Evolutionary conservation across 1,284 basidiomycete genomes (phyloP).

Genomic region (Rhodofomes roseus): DNA sequence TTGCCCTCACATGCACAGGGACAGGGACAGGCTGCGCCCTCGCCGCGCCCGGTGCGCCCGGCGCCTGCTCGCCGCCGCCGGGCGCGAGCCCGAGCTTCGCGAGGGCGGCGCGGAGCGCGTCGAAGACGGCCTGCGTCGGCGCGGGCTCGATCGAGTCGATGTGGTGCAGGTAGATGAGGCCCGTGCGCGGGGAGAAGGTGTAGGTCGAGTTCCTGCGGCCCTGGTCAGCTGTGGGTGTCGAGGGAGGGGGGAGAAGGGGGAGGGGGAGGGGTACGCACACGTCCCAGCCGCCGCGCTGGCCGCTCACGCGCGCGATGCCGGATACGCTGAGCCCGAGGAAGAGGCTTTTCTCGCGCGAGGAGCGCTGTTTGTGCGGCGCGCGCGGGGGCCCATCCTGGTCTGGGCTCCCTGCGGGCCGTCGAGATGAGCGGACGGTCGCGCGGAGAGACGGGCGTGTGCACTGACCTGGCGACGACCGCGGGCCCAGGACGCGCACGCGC

Average conservation of each 20-base stretch:
- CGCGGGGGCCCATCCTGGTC: conserved; percentile 15
- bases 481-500: conserved; percentile 30
- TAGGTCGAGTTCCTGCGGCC: conserved; percentile 65
- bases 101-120: conserved; percentile 49
- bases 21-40: background rate
- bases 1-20: background rate
- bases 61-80: conserved; percentile 8
- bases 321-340: conserved; percentile 49
- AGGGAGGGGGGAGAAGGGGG: background rate
- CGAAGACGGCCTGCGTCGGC: conserved; percentile 67
- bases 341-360: conserved; percentile 46
- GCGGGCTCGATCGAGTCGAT: conserved; percentile 72
- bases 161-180: conserved; percentile 58
- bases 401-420: too few relatives aligned
- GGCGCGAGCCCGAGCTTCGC: conserved; percentile 28
- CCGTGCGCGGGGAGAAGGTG: conserved; percentile 60
- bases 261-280: conserved; percentile 44
- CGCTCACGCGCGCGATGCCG: conserved; percentile 59
- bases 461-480: conserved; percentile 12
- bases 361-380: conserved; percentile 7
- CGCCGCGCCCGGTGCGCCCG: conserved; percentile 13
- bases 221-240: background rate
- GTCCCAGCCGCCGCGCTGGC: conserved; percentile 58
- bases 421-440: too few relatives aligned
- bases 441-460: too few relatives aligned